Conservation (phyloP, 2,329 filamentous ascomycete species). For the Pestalotiopsis sp. region DNA sequence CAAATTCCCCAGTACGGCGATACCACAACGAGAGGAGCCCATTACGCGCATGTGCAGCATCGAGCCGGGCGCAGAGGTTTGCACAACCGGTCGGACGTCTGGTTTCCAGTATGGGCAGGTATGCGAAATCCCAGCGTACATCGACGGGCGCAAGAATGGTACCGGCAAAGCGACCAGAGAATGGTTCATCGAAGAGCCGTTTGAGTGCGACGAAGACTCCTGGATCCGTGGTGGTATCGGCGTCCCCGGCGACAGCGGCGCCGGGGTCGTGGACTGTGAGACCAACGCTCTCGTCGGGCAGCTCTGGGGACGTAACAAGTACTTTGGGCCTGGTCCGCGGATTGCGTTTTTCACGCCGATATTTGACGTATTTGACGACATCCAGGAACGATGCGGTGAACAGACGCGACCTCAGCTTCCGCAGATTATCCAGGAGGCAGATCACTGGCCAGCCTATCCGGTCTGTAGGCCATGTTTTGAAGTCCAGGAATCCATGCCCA, state of each 20-base stretch:
- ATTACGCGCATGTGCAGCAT: slow-evolving; percentile 34
- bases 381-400: slow-evolving; percentile 46
- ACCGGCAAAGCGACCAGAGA: slow-evolving; percentile 45
- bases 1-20: slow-evolving; percentile 39
- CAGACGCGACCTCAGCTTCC: slow-evolving; percentile 41
- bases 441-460: slow-evolving; percentile 42
- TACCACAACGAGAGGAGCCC: slow-evolving; percentile 34
- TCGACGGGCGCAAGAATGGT: slow-evolving; percentile 39
- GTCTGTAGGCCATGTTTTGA: slow-evolving; percentile 45
- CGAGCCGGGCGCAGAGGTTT: slow-evolving; percentile 36
- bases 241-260: slow-evolving; percentile 47
- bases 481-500: slow-evolving; percentile 41
- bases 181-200: slow-evolving; percentile 48
- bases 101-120: slow-evolving; percentile 44
- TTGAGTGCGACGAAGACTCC: slow-evolving; percentile 39
- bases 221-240: slow-evolving; percentile 50
- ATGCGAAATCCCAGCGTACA: slow-evolving; percentile 45
- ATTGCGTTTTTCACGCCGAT: slow-evolving; percentile 47
- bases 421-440: slow-evolving; percentile 41
- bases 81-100: slow-evolving; percentile 45
- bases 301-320: slow-evolving; percentile 47
- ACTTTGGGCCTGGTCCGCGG: slow-evolving; percentile 43
- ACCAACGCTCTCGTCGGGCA: slow-evolving; percentile 42
- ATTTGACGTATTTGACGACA: slow-evolving; percentile 46
- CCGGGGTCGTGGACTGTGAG: slow-evolving; percentile 44